phyloP scores from a whole-genome alignment of 1,284 basidiomycete species.

The Boletus austroedulis region DNA sequence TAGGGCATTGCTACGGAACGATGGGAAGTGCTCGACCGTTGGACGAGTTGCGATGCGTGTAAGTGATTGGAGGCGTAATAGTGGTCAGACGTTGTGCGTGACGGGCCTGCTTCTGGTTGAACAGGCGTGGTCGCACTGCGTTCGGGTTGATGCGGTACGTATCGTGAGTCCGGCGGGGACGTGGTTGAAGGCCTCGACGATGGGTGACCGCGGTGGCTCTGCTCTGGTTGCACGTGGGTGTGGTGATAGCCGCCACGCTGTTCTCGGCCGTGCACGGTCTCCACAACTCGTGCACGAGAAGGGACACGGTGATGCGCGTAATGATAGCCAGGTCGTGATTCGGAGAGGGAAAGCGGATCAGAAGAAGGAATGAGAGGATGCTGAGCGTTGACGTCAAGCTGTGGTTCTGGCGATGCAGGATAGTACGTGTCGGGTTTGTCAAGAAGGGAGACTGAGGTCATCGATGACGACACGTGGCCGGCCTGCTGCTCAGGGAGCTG shows the following conservation, averaged over 20 bases:
- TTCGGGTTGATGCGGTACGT: conserved; percentile 21
- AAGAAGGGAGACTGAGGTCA: conserved; percentile 31
- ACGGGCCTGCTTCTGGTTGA: conserved; percentile 24
- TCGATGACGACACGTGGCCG: conserved; percentile 31
- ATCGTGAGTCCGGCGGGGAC: conserved; percentile 20
- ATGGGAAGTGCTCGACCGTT: conserved; percentile 20
- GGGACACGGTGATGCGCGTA: conserved; percentile 25
- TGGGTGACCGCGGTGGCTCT: conserved; percentile 12
- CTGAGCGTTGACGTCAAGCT: conserved; percentile 35
- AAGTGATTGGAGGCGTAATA: conserved; percentile 17
- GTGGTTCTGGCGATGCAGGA: conserved; percentile 25
- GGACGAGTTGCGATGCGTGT: conserved; percentile 24
- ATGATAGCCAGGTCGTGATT: conserved; percentile 32
- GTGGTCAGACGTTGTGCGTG: conserved; percentile 18
- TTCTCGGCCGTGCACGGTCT: conserved; percentile 23
- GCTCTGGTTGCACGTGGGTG: conserved; percentile 25
- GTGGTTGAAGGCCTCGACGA: conserved; percentile 21
- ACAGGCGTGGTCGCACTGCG: conserved; percentile 12
- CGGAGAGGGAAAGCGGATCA: conserved; percentile 36
- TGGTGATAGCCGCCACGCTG: conserved; percentile 31
- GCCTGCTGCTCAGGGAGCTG: conserved; percentile 26
- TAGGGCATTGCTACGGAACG: conserved; percentile 22
- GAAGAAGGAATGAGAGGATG: conserved; percentile 24
- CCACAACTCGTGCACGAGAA: conserved; percentile 33
- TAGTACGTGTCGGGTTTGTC: conserved; percentile 30